Percentiles rank a stretch among this genome's conserved stretches.
phyloP scores from a whole-genome alignment of 306 rosid genomes.

The Lotus japonicus region DNA sequence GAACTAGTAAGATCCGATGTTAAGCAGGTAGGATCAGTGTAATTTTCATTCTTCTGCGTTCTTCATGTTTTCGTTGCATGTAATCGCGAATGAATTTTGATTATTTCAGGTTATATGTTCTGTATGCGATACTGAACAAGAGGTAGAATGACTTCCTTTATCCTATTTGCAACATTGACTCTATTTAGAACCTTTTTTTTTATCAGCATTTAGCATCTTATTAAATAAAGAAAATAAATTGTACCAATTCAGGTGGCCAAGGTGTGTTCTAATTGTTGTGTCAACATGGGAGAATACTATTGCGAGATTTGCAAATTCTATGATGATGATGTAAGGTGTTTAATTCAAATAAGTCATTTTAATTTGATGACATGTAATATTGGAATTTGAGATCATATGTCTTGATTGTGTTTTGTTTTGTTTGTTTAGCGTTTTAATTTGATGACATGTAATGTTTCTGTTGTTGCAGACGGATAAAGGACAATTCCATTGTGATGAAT shows the following conservation, averaged over 20 bases:
- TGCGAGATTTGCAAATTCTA: slow-evolving; percentile 65
- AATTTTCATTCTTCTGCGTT: not conserved
- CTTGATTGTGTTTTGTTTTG: not conserved
- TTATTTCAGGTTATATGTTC: slow-evolving; percentile 54
- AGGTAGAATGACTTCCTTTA: slow-evolving; percentile 10
- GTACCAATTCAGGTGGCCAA: slow-evolving; percentile 56
- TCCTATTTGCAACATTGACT: not conserved
- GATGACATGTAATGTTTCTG: not conserved
- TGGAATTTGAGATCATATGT: not conserved
- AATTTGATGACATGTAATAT: too few species aligned
- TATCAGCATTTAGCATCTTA: too few species aligned
- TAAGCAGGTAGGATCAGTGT: slow-evolving; percentile 35
- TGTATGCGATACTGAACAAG: slow-evolving; percentile 57
- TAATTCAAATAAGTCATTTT: too few species aligned
- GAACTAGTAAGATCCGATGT: slow-evolving; percentile 58
- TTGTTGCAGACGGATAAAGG: slow-evolving; percentile 45
- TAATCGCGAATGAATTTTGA: not conserved
- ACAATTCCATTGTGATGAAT: slow-evolving; percentile 69
- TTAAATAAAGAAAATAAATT: too few species aligned
- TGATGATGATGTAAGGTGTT: slow-evolving; percentile 45
- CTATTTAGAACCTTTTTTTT: too few species aligned
- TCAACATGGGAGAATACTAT: slow-evolving; percentile 67
- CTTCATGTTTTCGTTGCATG: not conserved
- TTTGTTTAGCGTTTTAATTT: not conserved
- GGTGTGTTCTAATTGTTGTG: slow-evolving; percentile 55